Conservation (phyloP, 2,329 filamentous ascomycete species). For the Pyrenochaeta sp. region DNA sequence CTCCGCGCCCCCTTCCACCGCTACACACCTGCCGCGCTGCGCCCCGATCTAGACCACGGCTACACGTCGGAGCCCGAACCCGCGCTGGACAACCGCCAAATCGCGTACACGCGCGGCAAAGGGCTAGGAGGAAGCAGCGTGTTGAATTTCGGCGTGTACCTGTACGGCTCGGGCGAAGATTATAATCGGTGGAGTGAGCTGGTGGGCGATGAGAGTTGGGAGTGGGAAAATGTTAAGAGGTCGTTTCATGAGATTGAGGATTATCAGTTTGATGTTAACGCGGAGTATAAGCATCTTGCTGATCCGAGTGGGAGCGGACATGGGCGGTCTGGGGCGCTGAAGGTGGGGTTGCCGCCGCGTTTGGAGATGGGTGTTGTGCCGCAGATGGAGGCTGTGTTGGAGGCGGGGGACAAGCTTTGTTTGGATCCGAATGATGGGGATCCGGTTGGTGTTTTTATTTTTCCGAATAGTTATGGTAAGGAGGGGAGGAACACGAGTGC, state of each 20-base stretch:
- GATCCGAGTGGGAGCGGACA: conserved; percentile 57
- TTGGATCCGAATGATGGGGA: conserved; percentile 60
- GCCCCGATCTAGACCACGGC: conserved; percentile 60
- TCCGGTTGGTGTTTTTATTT: conserved; percentile 40
- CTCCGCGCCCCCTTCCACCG: conserved; percentile 61
- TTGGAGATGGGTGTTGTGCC: conserved; percentile 65
- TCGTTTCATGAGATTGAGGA: conserved; percentile 64
- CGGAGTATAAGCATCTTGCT: conserved; percentile 56
- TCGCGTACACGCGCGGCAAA: conserved; percentile 57
- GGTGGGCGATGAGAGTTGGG: conserved; percentile 64
- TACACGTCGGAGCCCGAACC: conserved; percentile 51
- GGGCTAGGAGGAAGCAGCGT: conserved; percentile 60
- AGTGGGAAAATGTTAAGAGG: conserved; percentile 62
- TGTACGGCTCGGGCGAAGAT: conserved; percentile 64
- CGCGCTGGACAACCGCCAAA: conserved; percentile 50
- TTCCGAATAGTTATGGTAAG: conserved; percentile 49
- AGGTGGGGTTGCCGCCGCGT: conserved; percentile 57
- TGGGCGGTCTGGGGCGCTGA: conserved; percentile 49
- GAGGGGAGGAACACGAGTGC: conserved; percentile 47
- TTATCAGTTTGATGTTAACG: conserved; percentile 54
- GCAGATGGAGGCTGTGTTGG: conserved; percentile 64
- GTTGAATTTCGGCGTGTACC: conserved; percentile 54
- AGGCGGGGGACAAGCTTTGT: conserved; percentile 62
- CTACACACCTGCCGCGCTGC: conserved; percentile 56
- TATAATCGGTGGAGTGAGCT: conserved; percentile 68